Evolutionary conservation across 495 filamentous ascomycete genomes (phyloP), one percentile per base, ranked within the genome.

Genomic region (Neurospora sp.): DNA sequence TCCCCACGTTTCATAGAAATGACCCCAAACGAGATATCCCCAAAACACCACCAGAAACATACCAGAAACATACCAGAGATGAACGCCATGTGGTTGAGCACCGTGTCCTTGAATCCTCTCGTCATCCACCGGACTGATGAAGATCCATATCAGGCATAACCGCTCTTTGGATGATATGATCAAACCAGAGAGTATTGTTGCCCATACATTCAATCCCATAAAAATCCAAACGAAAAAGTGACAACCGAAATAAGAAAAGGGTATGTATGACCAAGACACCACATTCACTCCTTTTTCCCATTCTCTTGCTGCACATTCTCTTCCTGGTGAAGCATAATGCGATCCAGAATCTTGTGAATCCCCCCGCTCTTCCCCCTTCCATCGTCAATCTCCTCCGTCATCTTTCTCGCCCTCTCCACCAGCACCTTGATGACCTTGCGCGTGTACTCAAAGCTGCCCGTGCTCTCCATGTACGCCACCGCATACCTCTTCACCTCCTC

Each of bases 401-500:
- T 83, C 74, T 81, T 83, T 70, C 88, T 80, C 35, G 94, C 93
- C 74, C 89, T 88, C 71, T 85, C 87, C 39, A 88, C 86, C 76
- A 97, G 79, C 44, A 90, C 88, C 27, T 79, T 76, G 44, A 99
- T 80, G 3, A 97, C 91, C 69, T 88, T 84, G 70, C 88, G 84
- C 20, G 91, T 94, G 79, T 98, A 96, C 71, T 91, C 90, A 80
- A 99, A 98, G 75, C 90, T 97, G 16, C 94, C 93, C 2, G 91
- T 95, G 72, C 86, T 85, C 80, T 97, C 89, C 93, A 99, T 96
- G 76, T 97, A 97, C 41, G 83, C 84, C n/a, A 98, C 90, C 0
- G 96, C 96, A 78, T 95, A 97, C 68, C 87, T 83, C 84, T 99
- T 99, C 72, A 99, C 91, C 78, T 94, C 92, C 27, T 92, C 90